A percentile compares a stretch with the other conserved stretches of the same genome.
phyloP scores from a whole-genome alignment of 768 basidiomycete species.

The Royoungia palumana region DNA sequence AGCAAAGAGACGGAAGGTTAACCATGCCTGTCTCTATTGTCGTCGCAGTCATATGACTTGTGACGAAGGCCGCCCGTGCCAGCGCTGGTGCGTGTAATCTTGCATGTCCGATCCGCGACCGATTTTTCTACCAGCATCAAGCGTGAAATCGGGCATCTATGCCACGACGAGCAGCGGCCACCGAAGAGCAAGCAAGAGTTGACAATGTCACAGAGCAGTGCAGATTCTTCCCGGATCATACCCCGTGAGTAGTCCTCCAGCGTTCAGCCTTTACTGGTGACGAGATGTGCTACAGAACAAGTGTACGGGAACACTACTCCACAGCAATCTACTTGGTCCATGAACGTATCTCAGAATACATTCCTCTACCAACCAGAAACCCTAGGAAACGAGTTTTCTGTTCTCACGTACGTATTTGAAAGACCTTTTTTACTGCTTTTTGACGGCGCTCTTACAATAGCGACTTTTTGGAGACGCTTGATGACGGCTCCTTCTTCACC shows the following conservation, averaged over 20 bases:
- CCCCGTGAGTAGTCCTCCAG: slow-evolving; percentile 18
- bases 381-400: slow-evolving; percentile 78
- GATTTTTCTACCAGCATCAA: slow-evolving; percentile 65
- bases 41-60: slow-evolving; percentile 91
- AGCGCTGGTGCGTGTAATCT: slow-evolving; percentile 72
- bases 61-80: slow-evolving; percentile 86
- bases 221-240: slow-evolving; percentile 34
- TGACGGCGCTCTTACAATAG: slow-evolving; percentile 34
- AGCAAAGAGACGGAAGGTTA: slow-evolving; percentile 77
- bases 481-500: slow-evolving; percentile 78
- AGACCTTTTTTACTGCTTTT: background rate
- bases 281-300: slow-evolving; percentile 14
- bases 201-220: slow-evolving; percentile 22
- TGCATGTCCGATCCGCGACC: slow-evolving; percentile 4
- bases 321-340: slow-evolving; percentile 45
- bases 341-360: slow-evolving; percentile 46
- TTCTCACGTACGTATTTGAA: slow-evolving; percentile 59
- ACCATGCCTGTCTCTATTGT: slow-evolving; percentile 93
- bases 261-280: background rate
- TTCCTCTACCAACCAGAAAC: slow-evolving; percentile 72
- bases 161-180: slow-evolving; percentile 78
- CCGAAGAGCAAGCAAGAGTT: slow-evolving; percentile 44
- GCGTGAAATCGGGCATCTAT: slow-evolving; percentile 92
- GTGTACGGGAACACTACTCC: slow-evolving; percentile 20
- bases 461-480: slow-evolving; percentile 85